Base-by-base conservation (phyloP, 2,329 filamentous ascomycete species). In the Alternaria arborescens region DNA sequence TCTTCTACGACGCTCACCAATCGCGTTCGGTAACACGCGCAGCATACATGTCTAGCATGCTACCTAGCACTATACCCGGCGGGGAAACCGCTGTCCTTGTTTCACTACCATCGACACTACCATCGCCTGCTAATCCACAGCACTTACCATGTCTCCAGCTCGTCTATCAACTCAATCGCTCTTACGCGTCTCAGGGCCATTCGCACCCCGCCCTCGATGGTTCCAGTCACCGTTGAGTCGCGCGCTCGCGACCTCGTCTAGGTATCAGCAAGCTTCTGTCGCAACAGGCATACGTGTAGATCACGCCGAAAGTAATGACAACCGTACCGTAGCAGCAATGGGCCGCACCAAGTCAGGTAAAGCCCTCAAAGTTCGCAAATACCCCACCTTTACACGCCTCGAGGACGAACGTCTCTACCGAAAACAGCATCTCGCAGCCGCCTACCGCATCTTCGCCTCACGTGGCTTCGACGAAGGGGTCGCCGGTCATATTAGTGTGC, bases 401-500 rank as follows among this genome's bases (percentile, higher is more conserved):
- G 78, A 81, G 59, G 77, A 80, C 28, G 79, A 82, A 66, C 72
- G 80, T 8, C 62, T 79, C 32, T 83, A 81, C 60, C 71, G 80
- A 42, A 82, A 82, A 66, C 79, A 83, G 52, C 82, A 83, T 58
- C 74, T 83, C 34, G 81, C 80, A 0, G 81, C 78, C 8, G 82
- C 80, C 7, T 84, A 78, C 47, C 66, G 78, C 26, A 64, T 78
- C n/a, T 80, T 79, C 55, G 78, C 77, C 1, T 67, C 68, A 1
- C 68, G 74, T 11, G 79, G 79, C 14, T 82, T 80, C 42, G 77
- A 78, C 50, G 78, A 80, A 56, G 78, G 78, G 5, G 75, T 79
- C n/a, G 77, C 78, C 2, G 82, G 81, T n/a, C 82, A 83, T 59
- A 83, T 83, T 50, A 80, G 77, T 18, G 76, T 82, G 26, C 73